phyloP scores from a whole-genome alignment of 352 stramenopile species.

The Phytophthora capsici region DNA sequence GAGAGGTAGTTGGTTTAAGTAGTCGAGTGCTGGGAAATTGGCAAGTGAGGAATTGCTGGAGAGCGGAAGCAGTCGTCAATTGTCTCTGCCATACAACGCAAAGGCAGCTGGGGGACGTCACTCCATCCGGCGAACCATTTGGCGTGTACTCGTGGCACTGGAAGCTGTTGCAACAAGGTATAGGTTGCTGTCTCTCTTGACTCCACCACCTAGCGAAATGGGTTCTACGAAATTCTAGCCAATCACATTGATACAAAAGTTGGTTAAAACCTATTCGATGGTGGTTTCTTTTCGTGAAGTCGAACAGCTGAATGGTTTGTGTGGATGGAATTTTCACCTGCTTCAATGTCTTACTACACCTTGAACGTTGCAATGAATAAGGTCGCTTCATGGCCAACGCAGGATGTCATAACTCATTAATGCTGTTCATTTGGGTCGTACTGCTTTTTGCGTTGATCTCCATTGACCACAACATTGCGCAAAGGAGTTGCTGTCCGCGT shows the following conservation, averaged over 20 bases:
- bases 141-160: conserved; percentile 19
- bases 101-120: not conserved
- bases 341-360: not conserved
- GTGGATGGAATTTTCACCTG: not conserved
- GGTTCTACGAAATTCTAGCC: not conserved
- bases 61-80: conserved; percentile 1
- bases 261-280: no score
- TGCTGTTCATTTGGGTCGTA: not conserved
- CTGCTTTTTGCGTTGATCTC: not conserved
- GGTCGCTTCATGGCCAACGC: not conserved
- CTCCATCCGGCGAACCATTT: conserved; percentile 26
- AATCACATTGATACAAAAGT: not conserved
- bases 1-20: not conserved
- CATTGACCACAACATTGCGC: not conserved
- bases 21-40: conserved; percentile 32
- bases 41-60: conserved; percentile 14
- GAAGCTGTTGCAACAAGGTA: conserved; percentile 4
- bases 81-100: conserved; percentile 11
- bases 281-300: conserved; percentile 21
- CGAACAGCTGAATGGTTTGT: conserved; percentile 17
- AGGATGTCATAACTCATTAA: not conserved
- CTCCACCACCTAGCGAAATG: not conserved
- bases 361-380: not conserved
- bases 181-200: conserved; percentile 1
- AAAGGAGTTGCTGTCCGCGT: conserved; percentile 11